phyloP scores from a whole-genome alignment of 1,284 basidiomycete species.

The Phylloboletellus chloephorus region DNA sequence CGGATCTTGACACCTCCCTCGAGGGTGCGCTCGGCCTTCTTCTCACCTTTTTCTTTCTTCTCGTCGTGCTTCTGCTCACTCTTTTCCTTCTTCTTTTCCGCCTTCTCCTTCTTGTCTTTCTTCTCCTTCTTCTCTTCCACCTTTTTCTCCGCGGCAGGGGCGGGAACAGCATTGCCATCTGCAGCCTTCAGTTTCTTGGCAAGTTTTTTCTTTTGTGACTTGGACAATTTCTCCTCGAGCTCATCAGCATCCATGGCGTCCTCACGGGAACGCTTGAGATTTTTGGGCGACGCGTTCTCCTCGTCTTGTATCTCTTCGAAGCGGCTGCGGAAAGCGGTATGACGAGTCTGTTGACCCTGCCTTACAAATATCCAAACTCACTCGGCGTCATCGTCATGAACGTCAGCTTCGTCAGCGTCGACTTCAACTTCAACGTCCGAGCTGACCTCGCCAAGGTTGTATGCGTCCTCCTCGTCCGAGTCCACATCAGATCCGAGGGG shows the following conservation, averaged over 20 bases:
- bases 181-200: slow-evolving; percentile 73
- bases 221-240: slow-evolving; percentile 40
- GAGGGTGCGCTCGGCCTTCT: slow-evolving; percentile 42
- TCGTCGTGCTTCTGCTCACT: slow-evolving; percentile 32
- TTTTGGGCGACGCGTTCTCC: slow-evolving; percentile 16
- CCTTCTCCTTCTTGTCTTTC: slow-evolving; percentile 34
- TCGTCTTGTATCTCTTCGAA: slow-evolving; percentile 56
- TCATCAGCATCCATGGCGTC: slow-evolving; percentile 44
- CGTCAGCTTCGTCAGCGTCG: slow-evolving; percentile 51
- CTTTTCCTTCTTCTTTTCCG: slow-evolving; percentile 35
- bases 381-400: slow-evolving; percentile 48
- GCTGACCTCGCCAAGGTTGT: slow-evolving; percentile 64
- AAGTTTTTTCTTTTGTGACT: slow-evolving; percentile 60
- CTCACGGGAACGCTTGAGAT: slow-evolving; percentile 59
- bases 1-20: slow-evolving; percentile 74
- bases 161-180: slow-evolving; percentile 51
- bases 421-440: slow-evolving; percentile 75
- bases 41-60: slow-evolving; percentile 41
- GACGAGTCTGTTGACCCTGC: slow-evolving; percentile 2
- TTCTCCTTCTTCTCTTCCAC: slow-evolving; percentile 36
- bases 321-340: slow-evolving; percentile 38
- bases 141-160: slow-evolving; percentile 34
- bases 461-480: slow-evolving; percentile 52
- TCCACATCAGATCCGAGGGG: slow-evolving; percentile 39
- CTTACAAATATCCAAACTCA: slow-evolving; percentile 26